Percentiles rank a stretch among this genome's conserved stretches.
phyloP scores from a whole-genome alignment of 2,329 filamentous ascomycete species.

The Fusarium longipes region DNA sequence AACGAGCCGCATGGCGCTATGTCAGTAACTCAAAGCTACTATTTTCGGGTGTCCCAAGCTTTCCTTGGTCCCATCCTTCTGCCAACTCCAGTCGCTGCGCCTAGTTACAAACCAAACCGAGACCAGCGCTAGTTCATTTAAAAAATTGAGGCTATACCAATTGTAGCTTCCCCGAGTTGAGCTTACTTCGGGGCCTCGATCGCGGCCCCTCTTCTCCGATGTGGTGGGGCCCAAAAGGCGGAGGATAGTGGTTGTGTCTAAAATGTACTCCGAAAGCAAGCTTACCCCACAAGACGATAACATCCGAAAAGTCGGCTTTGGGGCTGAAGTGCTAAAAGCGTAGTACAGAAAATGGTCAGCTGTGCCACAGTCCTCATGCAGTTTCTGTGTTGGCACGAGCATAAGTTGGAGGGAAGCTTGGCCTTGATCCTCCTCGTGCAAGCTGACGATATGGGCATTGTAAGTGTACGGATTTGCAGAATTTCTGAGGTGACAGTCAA shows the following conservation, averaged over 20 bases:
- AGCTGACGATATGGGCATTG: neutral
- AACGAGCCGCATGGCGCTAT: neutral
- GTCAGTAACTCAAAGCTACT: conserved; percentile 6
- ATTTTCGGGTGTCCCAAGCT: conserved; percentile 27
- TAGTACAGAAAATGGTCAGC: conserved; percentile 17
- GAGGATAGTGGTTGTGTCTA: neutral
- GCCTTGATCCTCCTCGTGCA: conserved; percentile 25
- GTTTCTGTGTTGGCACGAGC: neutral
- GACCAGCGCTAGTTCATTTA: conserved; percentile 19
- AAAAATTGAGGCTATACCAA: neutral
- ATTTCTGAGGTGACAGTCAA: neutral
- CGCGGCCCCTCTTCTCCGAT: conserved; percentile 2
- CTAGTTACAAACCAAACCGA: neutral
- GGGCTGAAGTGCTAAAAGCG: conserved; percentile 8
- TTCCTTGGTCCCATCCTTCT: neutral
- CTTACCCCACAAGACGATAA: conserved; percentile 16
- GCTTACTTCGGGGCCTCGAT: conserved; percentile 8
- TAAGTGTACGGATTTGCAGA: neutral
- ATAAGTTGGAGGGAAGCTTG: neutral
- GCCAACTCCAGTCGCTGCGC: conserved; percentile 22
- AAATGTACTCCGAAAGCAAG: neutral
- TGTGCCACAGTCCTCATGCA: conserved; percentile 21
- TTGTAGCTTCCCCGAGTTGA: conserved; percentile 10
- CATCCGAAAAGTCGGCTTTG: conserved; percentile 9
- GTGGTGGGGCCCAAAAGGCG: conserved; percentile 3